These are phyloP conservation scores for Knoxia roxburghii DNA, from an alignment of 257 asterid genomes.

Conservation along the genomic window DNA sequence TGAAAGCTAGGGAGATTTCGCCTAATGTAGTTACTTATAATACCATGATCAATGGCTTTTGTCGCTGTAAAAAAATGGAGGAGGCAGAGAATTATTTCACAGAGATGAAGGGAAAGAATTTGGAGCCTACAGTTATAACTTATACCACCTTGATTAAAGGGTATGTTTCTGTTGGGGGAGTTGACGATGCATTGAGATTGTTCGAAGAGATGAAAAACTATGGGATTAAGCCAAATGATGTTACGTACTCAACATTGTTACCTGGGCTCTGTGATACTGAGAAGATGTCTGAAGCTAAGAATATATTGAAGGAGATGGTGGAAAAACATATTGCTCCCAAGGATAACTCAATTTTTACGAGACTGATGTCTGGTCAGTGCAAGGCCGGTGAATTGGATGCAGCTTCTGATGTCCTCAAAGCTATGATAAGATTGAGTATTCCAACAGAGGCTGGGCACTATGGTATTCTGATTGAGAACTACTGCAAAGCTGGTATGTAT, in stretches of 20 bases:
- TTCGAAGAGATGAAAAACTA: conserved; percentile 73
- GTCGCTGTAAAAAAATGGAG: conserved; percentile 57
- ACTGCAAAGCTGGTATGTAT: conserved; percentile 61
- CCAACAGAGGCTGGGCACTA: conserved; percentile 95
- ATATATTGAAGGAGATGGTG: conserved; percentile 71
- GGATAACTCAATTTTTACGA: conserved; percentile 58
- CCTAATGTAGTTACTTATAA: conserved; percentile 79
- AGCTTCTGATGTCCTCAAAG: conserved; percentile 66
- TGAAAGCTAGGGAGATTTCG: conserved; percentile 59
- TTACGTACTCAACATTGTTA: conserved; percentile 69
- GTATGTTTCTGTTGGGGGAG: conserved; percentile 49
- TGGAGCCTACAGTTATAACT: conserved; percentile 66
- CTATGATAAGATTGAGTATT: conserved; percentile 72
- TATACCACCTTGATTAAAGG: conserved; percentile 85
- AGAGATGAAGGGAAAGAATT: conserved; percentile 79
- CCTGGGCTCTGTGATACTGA: conserved; percentile 80
- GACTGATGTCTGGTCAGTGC: conserved; percentile 62
- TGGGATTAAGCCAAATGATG: conserved; percentile 68
- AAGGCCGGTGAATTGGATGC: conserved; percentile 70
- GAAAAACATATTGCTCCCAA: conserved; percentile 52
- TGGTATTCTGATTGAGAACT: conserved; percentile 75
- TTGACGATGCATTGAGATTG: conserved; percentile 77
- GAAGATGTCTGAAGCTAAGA: conserved; percentile 68
- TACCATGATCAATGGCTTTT: conserved; percentile 71
- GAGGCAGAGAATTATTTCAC: conserved; percentile 78